phyloP scores from a whole-genome alignment of 805 yeast genomes.

The Lipomyces spencermartinsiae region DNA sequence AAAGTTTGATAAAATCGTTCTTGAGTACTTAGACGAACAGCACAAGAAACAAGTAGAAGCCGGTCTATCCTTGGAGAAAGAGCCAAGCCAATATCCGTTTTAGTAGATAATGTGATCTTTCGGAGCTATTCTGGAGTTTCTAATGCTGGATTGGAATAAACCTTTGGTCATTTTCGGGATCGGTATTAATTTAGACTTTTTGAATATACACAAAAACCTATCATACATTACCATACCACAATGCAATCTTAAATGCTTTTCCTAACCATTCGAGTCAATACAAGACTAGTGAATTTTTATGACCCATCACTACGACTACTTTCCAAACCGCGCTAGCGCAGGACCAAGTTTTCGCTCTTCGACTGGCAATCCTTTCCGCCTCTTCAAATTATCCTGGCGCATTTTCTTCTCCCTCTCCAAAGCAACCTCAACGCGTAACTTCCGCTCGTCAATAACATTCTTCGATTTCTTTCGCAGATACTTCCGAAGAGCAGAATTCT shows the following conservation, averaged over 20 bases:
- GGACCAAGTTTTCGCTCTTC: conserved; percentile 32
- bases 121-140: background rate
- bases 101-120: conserved; percentile 13
- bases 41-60: conserved; percentile 34
- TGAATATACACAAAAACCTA: background rate
- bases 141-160: background rate
- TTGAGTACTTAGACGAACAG: conserved; percentile 35
- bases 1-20: conserved; percentile 31
- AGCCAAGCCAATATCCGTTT: conserved; percentile 32
- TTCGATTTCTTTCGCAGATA: conserved; percentile 81
- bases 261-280: background rate
- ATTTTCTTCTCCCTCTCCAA: conserved; percentile 74
- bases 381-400: conserved; percentile 59
- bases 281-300: background rate
- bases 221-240: background rate
- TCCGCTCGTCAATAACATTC: conserved; percentile 86
- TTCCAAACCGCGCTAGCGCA: conserved; percentile 36
- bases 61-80: conserved; percentile 28
- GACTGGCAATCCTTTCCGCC: conserved; percentile 49
- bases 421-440: conserved; percentile 74
- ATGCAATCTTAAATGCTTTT: background rate
- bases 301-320: background rate
- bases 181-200: background rate
- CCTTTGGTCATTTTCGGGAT: too few species aligned
- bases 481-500: conserved; percentile 82